Percentiles rank a stretch among this genome's conserved stretches.
Conservation (phyloP, 2,329 filamentous ascomycete species). For the Phialophora verrucosa region DNA sequence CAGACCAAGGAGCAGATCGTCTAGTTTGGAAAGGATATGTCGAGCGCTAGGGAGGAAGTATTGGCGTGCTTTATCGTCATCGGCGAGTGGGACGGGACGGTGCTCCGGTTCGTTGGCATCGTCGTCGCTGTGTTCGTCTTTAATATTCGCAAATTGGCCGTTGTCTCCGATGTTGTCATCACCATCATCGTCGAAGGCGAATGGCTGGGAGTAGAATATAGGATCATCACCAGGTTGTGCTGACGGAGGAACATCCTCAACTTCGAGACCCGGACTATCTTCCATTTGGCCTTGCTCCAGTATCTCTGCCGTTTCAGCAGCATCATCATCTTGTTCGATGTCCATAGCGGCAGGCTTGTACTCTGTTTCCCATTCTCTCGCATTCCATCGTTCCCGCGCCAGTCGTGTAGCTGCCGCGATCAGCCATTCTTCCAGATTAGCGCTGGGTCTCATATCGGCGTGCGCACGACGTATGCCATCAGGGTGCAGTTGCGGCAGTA, state of each 20-base stretch:
- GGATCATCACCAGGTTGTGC: constrained; percentile 13
- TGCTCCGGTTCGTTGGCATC: constrained; percentile 27
- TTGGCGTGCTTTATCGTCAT: constrained; percentile 70
- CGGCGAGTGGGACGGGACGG: constrained; percentile 64
- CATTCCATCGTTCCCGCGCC: constrained; percentile 67
- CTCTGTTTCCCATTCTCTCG: constrained; percentile 28
- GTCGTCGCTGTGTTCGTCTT: constrained; percentile 37
- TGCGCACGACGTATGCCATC: constrained; percentile 12
- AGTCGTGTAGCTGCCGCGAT: constrained; percentile 68
- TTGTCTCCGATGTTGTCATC: constrained; percentile 31
- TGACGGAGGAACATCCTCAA: constrained; percentile 9
- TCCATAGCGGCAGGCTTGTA: neutral
- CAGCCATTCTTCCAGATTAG: constrained; percentile 72
- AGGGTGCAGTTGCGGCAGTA: constrained; percentile 48
- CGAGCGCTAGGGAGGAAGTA: constrained; percentile 72
- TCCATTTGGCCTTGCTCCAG: neutral
- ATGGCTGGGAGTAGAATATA: constrained; percentile 30
- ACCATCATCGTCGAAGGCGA: constrained; percentile 21
- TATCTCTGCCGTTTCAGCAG: constrained; percentile 12
- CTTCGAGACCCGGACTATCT: constrained; percentile 2
- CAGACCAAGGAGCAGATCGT: constrained; percentile 71
- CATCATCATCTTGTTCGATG: neutral
- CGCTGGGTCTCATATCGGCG: constrained; percentile 55
- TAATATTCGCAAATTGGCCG: constrained; percentile 21
- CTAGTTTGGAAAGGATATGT: constrained; percentile 73